Percentiles rank a stretch among this genome's conserved stretches.
Evolutionary conservation across 768 basidiomycete species (phyloP).

Genomic region (Royoungia palumana): DNA sequence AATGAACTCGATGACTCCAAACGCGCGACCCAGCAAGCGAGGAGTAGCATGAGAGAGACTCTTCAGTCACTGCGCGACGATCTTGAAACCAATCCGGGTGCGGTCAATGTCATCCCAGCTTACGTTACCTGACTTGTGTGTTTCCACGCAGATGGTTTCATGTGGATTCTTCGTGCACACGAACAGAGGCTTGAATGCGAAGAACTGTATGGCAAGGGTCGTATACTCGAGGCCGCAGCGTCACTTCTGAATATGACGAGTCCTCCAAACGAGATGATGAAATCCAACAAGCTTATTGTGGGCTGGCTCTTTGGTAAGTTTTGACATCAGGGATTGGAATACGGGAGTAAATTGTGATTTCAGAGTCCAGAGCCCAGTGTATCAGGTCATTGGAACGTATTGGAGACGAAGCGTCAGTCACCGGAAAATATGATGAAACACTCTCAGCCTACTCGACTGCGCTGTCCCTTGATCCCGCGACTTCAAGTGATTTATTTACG

Average conservation of each 20-base stretch:
- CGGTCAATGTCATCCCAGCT: too few species aligned
- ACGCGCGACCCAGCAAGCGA: too few species aligned
- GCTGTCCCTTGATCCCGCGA: neutral
- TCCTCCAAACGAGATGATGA: neutral
- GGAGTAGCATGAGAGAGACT: too few species aligned
- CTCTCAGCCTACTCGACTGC: slow-evolving; percentile 1
- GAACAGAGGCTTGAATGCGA: neutral
- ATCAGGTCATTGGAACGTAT: neutral
- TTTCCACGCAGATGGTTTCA: too few species aligned
- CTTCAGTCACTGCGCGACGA: too few species aligned
- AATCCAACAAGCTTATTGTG: neutral
- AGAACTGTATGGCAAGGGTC: neutral
- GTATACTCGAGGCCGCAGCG: neutral
- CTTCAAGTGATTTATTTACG: neutral
- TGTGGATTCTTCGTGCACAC: neutral
- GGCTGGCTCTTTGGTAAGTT: neutral
- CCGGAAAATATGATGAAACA: neutral
- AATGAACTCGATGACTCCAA: neutral
- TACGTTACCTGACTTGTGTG: too few species aligned
- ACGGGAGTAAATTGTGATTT: neutral
- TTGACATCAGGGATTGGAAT: too few species aligned
- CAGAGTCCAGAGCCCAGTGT: neutral
- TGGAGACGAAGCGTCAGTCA: neutral
- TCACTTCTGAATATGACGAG: neutral
- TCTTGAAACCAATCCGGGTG: too few species aligned